These are phyloP conservation scores for Phytophthora quininea DNA, from an alignment of 352 stramenopile species.

Conservation along the genomic window DNA sequence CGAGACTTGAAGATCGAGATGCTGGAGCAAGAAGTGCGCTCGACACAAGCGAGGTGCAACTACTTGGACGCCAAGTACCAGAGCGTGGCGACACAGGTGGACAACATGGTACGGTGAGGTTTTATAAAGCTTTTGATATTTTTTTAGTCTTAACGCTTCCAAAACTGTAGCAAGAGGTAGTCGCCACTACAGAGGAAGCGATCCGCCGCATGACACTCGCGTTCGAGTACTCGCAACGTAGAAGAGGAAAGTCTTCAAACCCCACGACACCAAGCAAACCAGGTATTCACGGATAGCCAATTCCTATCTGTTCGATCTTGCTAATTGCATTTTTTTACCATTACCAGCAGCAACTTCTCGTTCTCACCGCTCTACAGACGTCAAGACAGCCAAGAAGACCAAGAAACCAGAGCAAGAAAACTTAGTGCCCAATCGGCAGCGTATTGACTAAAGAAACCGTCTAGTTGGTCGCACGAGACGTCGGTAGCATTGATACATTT, in stretches of 20 bases:
- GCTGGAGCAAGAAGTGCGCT: conserved; percentile 47
- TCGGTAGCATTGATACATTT: neutral
- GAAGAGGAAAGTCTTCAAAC: conserved; percentile 15
- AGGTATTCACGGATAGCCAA: conserved; percentile 9
- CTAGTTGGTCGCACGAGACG: no score
- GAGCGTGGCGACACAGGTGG: conserved; percentile 35
- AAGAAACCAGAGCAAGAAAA: conserved; percentile 22
- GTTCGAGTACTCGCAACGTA: conserved; percentile 31
- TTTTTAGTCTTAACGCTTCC: neutral
- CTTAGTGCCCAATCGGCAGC: conserved; percentile 23
- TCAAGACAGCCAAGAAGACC: conserved; percentile 15
- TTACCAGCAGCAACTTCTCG: conserved; percentile 1
- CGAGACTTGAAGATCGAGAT: conserved; percentile 46
- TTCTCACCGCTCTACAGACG: conserved; percentile 1
- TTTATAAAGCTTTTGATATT: neutral
- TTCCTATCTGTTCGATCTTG: no score
- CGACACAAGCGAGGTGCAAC: conserved; percentile 44
- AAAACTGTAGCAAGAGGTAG: conserved; percentile 22
- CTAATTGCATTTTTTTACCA: neutral
- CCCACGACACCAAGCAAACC: conserved; percentile 27
- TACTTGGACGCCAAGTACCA: conserved; percentile 52
- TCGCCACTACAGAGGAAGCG: conserved; percentile 39
- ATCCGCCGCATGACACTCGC: conserved; percentile 38
- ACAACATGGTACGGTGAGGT: conserved; percentile 38
- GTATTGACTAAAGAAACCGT: no score